A percentile compares a stretch with the other conserved stretches of the same genome.
Evolutionary conservation across 2,329 filamentous ascomycete species (phyloP).

Genomic region (Fusarium annulatum): DNA sequence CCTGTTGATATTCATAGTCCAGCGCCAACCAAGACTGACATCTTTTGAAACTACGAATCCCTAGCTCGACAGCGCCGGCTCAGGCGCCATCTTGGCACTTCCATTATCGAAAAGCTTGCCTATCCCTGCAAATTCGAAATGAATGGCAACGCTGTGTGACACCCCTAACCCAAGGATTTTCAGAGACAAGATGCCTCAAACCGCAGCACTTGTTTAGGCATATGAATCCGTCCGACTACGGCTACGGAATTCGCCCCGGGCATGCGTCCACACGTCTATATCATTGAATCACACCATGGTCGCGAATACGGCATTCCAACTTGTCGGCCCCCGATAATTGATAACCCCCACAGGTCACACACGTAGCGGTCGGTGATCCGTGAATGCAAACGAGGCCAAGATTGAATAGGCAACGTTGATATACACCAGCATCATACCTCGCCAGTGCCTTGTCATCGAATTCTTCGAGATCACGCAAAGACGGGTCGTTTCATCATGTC

Average conservation of each 20-base stretch:
- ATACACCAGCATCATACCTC: background rate
- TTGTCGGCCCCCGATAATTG: slow-evolving; percentile 14
- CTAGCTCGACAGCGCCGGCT: slow-evolving; percentile 6
- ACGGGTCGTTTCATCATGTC: slow-evolving; percentile 28
- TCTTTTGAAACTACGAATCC: slow-evolving; percentile 8
- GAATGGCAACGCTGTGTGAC: slow-evolving; percentile 29
- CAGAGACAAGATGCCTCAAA: slow-evolving; percentile 26
- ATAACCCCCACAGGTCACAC: slow-evolving; percentile 19
- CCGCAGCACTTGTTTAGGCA: slow-evolving; percentile 26
- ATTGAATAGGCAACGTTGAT: background rate
- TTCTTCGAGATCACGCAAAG: slow-evolving; percentile 6
- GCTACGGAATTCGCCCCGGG: slow-evolving; percentile 31
- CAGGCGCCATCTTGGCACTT: slow-evolving; percentile 24
- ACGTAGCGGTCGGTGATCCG: slow-evolving; percentile 7
- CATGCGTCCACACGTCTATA: slow-evolving; percentile 31
- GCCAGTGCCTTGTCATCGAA: slow-evolving; percentile 3
- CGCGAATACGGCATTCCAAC: slow-evolving; percentile 24
- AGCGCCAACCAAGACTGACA: slow-evolving; percentile 17
- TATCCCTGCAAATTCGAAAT: slow-evolving; percentile 24
- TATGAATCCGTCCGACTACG: slow-evolving; percentile 20
- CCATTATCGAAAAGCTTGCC: slow-evolving; percentile 32
- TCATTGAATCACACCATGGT: slow-evolving; percentile 35
- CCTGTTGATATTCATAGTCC: slow-evolving; percentile 19
- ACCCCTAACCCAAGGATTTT: slow-evolving; percentile 15
- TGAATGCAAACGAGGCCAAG: slow-evolving; percentile 6